Base-by-base conservation (phyloP, 1,284 basidiomycete species). In the Chalciporus piperatoides region DNA sequence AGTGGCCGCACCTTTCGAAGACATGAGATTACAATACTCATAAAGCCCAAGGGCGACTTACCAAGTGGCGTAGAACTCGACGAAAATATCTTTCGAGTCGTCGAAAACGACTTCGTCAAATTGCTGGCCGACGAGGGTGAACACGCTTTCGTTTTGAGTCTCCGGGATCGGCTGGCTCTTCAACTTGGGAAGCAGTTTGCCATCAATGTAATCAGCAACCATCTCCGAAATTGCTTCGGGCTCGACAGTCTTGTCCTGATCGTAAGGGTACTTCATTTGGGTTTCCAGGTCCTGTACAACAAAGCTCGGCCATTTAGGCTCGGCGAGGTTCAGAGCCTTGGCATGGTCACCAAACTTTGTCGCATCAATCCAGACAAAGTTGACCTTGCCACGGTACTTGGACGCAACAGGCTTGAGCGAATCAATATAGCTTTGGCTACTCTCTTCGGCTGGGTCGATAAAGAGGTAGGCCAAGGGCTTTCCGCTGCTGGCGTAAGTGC, bases 281-380 rank as follows among this genome's bases (percentile, higher is more conserved):
- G 82, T 80, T 49, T 76, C 63, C 44, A 98, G 68, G 63, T 97
- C 82, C 75, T 99, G 97, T 56, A 99, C 75, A 61, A 97, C 94
- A 65, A 99, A 97, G 32, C 84, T 79, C 24, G 97, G 97, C 92
- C 93, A 98, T 63, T 87, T 84, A 58, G 82, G 71, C 63, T 91
- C 87, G 40, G 68, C 66, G 55, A 99, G 78, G 79, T 97, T 97
- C 56, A 99, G 81, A 9, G 90, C 88, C 73, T 94, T 95, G 62
- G 89, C 97, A 75, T 99, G 97, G 64, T 97, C 93, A 63, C 81
- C 84, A 64, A 95, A 99, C 72, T 93, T 94, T 74, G 87, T 75
- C 19, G 91, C 94, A 69, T 99, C 97, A 62, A 99, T 99, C 87
- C 87, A 97, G 58, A 99, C 96, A 71, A 99, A 96, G 85, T 97